Percentiles rank a stretch among this genome's conserved stretches.
These are phyloP conservation scores for Pittosporum tobira DNA, from an alignment of 129 eudicot genomes.

Conservation along the genomic window DNA sequence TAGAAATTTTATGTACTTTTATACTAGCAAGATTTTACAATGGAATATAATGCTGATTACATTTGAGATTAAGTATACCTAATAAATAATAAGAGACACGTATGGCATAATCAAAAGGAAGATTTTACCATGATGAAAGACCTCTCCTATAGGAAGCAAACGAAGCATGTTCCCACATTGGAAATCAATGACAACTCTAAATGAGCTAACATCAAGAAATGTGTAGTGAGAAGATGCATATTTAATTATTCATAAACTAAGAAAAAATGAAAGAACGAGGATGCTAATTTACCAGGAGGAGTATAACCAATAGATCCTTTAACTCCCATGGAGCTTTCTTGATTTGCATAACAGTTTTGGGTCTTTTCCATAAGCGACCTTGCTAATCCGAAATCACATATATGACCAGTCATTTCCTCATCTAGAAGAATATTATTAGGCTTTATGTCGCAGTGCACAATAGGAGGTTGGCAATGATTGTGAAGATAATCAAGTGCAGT, in stretches of 20 bases:
- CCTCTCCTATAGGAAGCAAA: not conserved
- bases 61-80: no score
- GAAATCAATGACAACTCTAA: not conserved
- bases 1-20: no score
- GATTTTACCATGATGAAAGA: not conserved
- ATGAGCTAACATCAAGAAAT: no score
- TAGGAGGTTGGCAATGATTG: conserved; percentile 11
- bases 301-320: conserved; percentile 30
- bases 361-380: conserved; percentile 3
- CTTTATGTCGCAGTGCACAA: conserved; percentile 31
- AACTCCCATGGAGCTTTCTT: conserved; percentile 15
- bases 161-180: not conserved
- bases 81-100: no score
- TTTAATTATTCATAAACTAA: not conserved
- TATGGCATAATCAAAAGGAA: no score
- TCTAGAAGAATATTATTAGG: conserved; percentile 31
- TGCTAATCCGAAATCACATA: conserved; percentile 34
- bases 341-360: not conserved
- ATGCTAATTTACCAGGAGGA: conserved; percentile 42
- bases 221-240: no score
- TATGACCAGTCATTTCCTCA: conserved; percentile 18
- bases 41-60: no score
- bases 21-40: no score
- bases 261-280: no score
- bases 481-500: conserved; percentile 30